Percentiles rank a stretch among this genome's conserved stretches.
Evolutionary conservation across 257 asterid species (phyloP).

Genomic region (Dorcoceras hygrometricum): DNA sequence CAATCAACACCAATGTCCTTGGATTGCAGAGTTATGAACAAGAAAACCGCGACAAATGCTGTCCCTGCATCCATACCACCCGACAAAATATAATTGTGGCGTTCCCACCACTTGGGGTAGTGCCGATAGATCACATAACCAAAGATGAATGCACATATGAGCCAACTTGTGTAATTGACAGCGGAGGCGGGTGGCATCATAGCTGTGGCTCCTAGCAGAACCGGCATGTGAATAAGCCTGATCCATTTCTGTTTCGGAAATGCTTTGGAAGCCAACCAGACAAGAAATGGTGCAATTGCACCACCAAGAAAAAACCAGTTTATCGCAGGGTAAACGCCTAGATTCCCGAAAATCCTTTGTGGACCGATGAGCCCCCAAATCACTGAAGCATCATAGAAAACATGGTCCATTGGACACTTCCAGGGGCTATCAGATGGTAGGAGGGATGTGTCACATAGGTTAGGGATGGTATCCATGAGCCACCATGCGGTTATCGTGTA

Average conservation of each 20-base stretch:
- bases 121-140: constrained; percentile 41
- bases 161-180: constrained; percentile 57
- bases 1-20: constrained; percentile 28
- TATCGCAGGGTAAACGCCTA: constrained; percentile 35
- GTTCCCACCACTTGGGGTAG: constrained; percentile 46
- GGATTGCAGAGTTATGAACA: constrained; percentile 34
- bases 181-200: constrained; percentile 59
- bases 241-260: constrained; percentile 48
- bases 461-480: constrained; percentile 42
- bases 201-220: constrained; percentile 41
- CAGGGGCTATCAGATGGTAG: constrained; percentile 45
- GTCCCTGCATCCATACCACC: constrained; percentile 65
- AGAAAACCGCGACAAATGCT: constrained; percentile 40
- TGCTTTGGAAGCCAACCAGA: constrained; percentile 35
- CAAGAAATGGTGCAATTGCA: constrained; percentile 38
- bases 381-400: constrained; percentile 54
- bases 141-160: constrained; percentile 33
- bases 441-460: constrained; percentile 42
- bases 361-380: constrained; percentile 70
- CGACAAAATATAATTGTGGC: constrained; percentile 52
- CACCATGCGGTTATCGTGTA: constrained; percentile 49
- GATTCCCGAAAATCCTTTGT: constrained; percentile 47
- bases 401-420: constrained; percentile 50
- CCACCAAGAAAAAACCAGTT: constrained; percentile 66
- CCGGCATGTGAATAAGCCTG: constrained; percentile 39